Percentiles rank a stretch among this genome's conserved stretches.
Conservation (phyloP, 1,284 basidiomycete genomes). For the Lignosus rhinocerotis region DNA sequence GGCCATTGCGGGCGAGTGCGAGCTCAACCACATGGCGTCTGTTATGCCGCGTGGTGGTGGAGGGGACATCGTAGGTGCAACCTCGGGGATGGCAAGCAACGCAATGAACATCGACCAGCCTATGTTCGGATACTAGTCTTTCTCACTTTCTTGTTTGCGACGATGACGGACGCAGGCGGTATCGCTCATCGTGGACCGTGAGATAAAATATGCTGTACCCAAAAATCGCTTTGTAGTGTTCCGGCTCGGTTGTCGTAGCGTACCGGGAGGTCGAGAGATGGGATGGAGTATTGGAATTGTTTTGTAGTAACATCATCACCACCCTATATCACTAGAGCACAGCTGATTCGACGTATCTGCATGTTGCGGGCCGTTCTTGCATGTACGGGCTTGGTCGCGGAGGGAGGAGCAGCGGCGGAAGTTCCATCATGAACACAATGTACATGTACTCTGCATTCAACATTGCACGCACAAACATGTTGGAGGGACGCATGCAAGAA, state of each 20-base stretch:
- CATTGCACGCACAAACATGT: too few relatives aligned
- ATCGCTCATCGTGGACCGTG: background rate
- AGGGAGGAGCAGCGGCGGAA: background rate
- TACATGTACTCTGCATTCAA: background rate
- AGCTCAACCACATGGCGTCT: constrained; percentile 56
- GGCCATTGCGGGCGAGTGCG: constrained; percentile 47
- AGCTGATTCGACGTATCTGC: constrained; percentile 5
- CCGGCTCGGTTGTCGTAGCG: background rate
- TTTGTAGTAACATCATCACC: constrained; percentile 16
- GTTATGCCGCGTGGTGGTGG: constrained; percentile 27
- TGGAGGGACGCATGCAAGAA: background rate
- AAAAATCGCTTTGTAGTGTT: background rate
- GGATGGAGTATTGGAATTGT: constrained; percentile 18
- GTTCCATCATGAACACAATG: background rate
- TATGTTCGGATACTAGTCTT: constrained; percentile 4
- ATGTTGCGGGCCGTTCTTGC: constrained; percentile 5
- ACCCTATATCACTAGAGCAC: constrained; percentile 20
- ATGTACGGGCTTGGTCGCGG: background rate
- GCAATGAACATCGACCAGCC: constrained; percentile 27
- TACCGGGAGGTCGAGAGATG: background rate
- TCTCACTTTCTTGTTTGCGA: background rate
- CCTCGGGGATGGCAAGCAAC: constrained; percentile 2
- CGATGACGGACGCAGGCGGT: background rate
- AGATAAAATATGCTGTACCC: background rate
- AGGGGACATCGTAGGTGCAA: background rate